Evolutionary conservation across 1,284 basidiomycete species (phyloP).

Genomic region (Ceratobasidium sp.): DNA sequence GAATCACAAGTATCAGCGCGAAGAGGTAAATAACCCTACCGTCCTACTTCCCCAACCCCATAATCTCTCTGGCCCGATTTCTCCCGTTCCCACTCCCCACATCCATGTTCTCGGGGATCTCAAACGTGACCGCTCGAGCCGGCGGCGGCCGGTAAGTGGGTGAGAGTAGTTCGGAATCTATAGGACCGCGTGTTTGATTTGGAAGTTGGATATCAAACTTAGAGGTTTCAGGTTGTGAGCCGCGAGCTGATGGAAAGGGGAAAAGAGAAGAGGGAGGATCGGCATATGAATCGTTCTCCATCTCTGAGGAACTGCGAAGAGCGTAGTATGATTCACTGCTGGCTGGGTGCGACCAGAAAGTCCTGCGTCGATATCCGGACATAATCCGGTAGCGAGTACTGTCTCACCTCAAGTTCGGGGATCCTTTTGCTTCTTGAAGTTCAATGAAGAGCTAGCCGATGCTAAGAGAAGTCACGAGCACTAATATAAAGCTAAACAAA

Average conservation of each 20-base stretch:
- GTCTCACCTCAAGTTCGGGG: not conserved
- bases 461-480: slow-evolving; percentile 69
- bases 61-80: slow-evolving; percentile 35
- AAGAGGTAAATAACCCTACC: not conserved
- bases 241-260: slow-evolving; percentile 20
- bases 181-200: not conserved
- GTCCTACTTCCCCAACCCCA: not conserved
- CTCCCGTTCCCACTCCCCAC: slow-evolving; percentile 31
- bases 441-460: slow-evolving; percentile 71
- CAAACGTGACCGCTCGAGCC: not conserved
- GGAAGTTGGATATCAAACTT: not conserved
- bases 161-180: slow-evolving; percentile 16
- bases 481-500: slow-evolving; percentile 26
- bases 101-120: slow-evolving; percentile 11
- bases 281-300: slow-evolving; percentile 36
- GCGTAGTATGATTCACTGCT: slow-evolving; percentile 37
- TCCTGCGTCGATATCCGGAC: not conserved
- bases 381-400: not conserved
- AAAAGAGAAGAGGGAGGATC: slow-evolving; percentile 31
- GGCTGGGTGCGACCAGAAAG: not conserved
- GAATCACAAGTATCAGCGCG: not conserved
- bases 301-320: slow-evolving; percentile 23
- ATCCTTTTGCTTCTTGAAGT: slow-evolving; percentile 57
- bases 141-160: slow-evolving; percentile 26
- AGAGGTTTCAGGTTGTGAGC: not conserved